These are phyloP conservation scores for Ceratobasidium sp. DNA, from an alignment of 1,284 basidiomycete genomes.

Conservation along the genomic window DNA sequence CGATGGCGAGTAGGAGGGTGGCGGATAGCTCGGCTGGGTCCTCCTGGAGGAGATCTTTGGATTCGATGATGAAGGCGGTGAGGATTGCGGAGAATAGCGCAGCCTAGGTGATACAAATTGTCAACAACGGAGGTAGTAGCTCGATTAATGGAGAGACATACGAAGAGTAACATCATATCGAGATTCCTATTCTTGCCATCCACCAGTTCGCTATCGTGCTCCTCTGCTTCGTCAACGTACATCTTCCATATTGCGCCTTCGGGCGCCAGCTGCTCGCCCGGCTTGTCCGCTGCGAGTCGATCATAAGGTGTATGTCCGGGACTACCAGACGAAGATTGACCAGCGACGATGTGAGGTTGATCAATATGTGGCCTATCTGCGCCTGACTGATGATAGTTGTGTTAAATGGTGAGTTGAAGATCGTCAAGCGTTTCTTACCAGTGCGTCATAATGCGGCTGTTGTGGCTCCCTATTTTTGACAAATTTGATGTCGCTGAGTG, in stretches of 20 bases:
- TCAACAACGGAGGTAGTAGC: no score
- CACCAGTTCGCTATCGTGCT: slow-evolving; percentile 1
- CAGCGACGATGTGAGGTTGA: not conserved
- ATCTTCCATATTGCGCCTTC: slow-evolving; percentile 1
- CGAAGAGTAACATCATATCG: not conserved
- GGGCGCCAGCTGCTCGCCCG: not conserved
- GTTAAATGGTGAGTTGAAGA: no score
- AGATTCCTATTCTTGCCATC: not conserved
- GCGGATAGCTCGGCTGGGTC: not conserved
- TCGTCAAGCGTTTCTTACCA: no score
- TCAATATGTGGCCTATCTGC: not conserved
- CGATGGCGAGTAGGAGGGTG: not conserved
- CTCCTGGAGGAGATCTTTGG: not conserved
- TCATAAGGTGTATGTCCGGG: not conserved
- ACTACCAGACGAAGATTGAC: not conserved
- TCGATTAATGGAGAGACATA: not conserved
- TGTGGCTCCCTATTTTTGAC: no score
- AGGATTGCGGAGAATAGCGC: slow-evolving; percentile 23
- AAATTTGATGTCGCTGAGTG: no score
- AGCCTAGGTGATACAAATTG: not conserved
- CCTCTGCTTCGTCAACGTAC: not conserved
- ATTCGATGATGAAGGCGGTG: slow-evolving; percentile 31
- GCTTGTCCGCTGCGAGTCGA: not conserved
- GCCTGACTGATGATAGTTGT: not conserved
- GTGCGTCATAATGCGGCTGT: no score